Base-by-base conservation (phyloP, 2,329 filamentous ascomycete genomes). In the Triangularia verruculosa region DNA sequence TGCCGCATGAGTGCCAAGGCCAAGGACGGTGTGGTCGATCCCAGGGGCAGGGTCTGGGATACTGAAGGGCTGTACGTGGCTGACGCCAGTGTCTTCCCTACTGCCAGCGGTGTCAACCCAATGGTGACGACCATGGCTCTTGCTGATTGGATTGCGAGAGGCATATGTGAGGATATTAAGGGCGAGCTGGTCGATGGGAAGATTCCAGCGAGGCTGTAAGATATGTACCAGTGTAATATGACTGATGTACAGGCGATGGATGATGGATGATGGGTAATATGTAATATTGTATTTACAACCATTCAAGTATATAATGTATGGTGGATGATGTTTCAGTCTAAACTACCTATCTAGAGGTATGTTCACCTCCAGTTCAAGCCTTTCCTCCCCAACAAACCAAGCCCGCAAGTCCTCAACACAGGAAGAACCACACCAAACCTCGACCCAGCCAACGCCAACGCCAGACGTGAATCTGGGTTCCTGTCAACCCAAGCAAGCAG, bases 71-170 rank as follows among this genome's bases (percentile, higher is more conserved):
- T 93, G 69, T 92, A 86, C 72, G 85, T 93, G 17, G 86, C 87
- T 9, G 91, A 94, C 74, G 86, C 89, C 53, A 92, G 88, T 73
- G 87, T 92, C 11, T 90, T 93, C 66, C 91, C 89, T 1, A 89
- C 84, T 62, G 89, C 90, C 11, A 91, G 86, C 72, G 91, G 91
- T 1, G 90, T 93, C 28, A 93, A 93, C 73, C 91, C 91, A 12
- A 93, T 94, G 91, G 79, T 93, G 52, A 92, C 90, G 12, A 83
- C 80, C 63, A 92, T 93, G 90, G 85, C 86, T 1, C 83, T 90
- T 70, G 81, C 86, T 57, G 86, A 90, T 71, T 85, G 84, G 77
- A 88, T 91, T 66, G 85, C 85, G 2, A 78, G 82, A 70, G 81
- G 82, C 0, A 73, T 90, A 53, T 79, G 76, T n/a, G 76, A 74